Conservation (phyloP, 176 grass and related monocot genomes). For the Typha latifolia region DNA sequence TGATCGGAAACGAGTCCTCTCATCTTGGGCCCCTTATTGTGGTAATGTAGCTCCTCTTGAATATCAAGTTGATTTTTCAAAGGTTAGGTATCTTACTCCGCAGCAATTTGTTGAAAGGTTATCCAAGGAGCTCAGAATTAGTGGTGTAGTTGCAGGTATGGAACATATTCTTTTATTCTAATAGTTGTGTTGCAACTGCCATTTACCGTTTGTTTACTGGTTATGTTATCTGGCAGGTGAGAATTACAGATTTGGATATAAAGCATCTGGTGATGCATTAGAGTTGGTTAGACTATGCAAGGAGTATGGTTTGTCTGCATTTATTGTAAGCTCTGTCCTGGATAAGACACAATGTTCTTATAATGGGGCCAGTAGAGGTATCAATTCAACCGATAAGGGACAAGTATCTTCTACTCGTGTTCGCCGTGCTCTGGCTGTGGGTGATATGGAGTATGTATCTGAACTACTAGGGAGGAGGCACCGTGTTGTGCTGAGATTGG, state of each 20-base stretch:
- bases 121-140: constrained; percentile 83
- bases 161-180: constrained; percentile 19
- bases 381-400: constrained; percentile 53
- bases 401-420: constrained; percentile 77
- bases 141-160: constrained; percentile 88
- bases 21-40: constrained; percentile 69
- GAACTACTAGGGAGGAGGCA: constrained; percentile 21
- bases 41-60: constrained; percentile 46
- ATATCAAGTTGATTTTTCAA: constrained; percentile 72
- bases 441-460: constrained; percentile 18
- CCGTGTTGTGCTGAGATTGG: constrained; percentile 13
- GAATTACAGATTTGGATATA: constrained; percentile 99
- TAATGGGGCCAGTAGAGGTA: constrained; percentile 28
- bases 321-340: constrained; percentile 43
- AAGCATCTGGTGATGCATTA: constrained; percentile 74
- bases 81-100: constrained; percentile 68
- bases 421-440: constrained; percentile 14
- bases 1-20: constrained; percentile 80
- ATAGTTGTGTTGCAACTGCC: constrained; percentile 1
- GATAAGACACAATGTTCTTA: constrained; percentile 23
- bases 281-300: constrained; percentile 41
- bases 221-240: constrained; percentile 50
- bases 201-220: constrained; percentile 10
- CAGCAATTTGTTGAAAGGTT: constrained; percentile 92
- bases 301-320: constrained; percentile 33